Base-by-base conservation (phyloP, 441 rosid species). In the Populus hybrid region DNA sequence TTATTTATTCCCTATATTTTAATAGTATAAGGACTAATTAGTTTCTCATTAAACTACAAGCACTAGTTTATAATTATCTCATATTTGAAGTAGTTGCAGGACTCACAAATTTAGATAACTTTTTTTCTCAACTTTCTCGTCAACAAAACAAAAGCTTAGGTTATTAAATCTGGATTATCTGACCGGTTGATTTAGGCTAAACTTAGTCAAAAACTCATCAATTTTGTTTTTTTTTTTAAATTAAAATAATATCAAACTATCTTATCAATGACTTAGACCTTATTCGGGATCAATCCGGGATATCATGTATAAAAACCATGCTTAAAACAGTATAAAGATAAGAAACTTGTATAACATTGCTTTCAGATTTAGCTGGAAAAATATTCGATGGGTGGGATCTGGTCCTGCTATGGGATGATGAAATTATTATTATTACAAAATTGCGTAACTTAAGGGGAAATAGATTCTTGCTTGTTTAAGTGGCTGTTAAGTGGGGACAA, bases 401-500 rank as follows among this genome's bases (percentile, higher is more conserved):
- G 38, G 67, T 42, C 73, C 32, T 30, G 32, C 32, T 30, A 69
- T 63, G 34, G 73, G 78, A 50, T 67, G 80, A 82, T 67, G 32
- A 30, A 30, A 30, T 30, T 36, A 30, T 30, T 30, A 30, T 30
- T 30, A 30, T 30, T 30, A 30, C 63, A 65, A 80, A 79, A 81
- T 78, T 23, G 79, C 86, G 82, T 74, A 50, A 80, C 40, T 79
- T 82, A 69, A 76, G 88, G 88, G 76, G 69, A 75, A 75, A 77
- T 67, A 68, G 75, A 76, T 82, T 73, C 79, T 73, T 76, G 79
- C 32, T 82, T 75, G 86, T 50, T 50, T 66, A 83, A 79, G 72
- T 84, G 85, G 91, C 87, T 88, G 87, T 81, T 77, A 70, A 80
- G 86, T 83, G 84, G 88, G 89, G 86, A 84, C 87, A 76, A 70